Base-by-base conservation (phyloP, 179 eudicot genomes). In the Beta lomatogona region DNA sequence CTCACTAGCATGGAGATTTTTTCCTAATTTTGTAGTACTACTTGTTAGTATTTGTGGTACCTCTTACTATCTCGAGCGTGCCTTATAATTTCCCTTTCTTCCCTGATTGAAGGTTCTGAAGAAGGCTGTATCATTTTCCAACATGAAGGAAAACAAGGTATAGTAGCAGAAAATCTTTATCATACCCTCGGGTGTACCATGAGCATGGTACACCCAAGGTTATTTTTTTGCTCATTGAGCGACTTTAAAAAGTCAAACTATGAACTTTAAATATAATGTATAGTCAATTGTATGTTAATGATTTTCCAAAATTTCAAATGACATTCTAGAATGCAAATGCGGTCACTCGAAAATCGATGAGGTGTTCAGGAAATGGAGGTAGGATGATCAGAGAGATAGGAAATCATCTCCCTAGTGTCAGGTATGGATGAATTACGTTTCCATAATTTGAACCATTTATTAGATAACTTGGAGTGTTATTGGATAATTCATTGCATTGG, bases 131-230 rank as follows among this genome's bases (percentile, higher is more conserved):
- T 85, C 82, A 3, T 60, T 76, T 77, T 76, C 87, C 64, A 61
- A 77, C 75, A 83, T 83, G 83, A 83, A 82, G 80, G 91, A 86
- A 73, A 73, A 84, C 58, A 68, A 82, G 91, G 97, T 91, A 82
- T 65, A 82, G 31, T 28, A 28, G 31, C 31, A 28, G 1, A 28
- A 28, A 28, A 28, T 28, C 31, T 28, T 28, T 28, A 28, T 28
- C 31, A 28, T 28, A 28, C 31, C 31, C 31, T 28, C 1, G 31
- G 31, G 31, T 28, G 31, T 28, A 28, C 31, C 31, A 28, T 28
- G 31, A 28, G 13, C 52, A n/a, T 63, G 3, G 18, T 12, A 16
- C 31, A 28, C 31, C 31, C 31, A 28, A 28, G 31, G 31, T 28
- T 28, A 28, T 28, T 28, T 28, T 28, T 28, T 28, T 28, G 31